Conservation (phyloP, 352 stramenopile species). For the Phytophthora pinifolia region DNA sequence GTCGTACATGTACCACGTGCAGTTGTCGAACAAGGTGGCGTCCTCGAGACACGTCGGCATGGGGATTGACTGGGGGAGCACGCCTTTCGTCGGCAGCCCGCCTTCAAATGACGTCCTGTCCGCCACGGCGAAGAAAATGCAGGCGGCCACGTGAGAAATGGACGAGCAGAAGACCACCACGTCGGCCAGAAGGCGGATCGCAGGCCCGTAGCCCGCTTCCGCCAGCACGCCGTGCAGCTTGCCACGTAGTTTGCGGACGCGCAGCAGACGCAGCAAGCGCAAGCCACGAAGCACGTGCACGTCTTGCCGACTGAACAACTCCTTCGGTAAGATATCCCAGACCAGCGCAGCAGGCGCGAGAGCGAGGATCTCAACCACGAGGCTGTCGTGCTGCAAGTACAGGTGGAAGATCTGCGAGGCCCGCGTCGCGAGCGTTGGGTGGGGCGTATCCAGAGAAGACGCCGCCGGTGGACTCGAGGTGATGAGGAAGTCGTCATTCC, state of each 20-base stretch:
- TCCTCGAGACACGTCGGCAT: slow-evolving; percentile 45
- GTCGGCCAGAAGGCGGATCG: slow-evolving; percentile 49
- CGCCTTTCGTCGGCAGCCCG: slow-evolving; percentile 39
- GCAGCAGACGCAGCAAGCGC: slow-evolving; percentile 49
- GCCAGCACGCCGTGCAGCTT: slow-evolving; percentile 48
- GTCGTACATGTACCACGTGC: slow-evolving; percentile 74
- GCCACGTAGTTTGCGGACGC: slow-evolving; percentile 39
- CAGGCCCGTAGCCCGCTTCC: slow-evolving; percentile 40
- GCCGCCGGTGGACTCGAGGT: background rate
- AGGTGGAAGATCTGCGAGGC: slow-evolving; percentile 28
- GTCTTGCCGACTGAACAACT: slow-evolving; percentile 28
- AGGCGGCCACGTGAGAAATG: slow-evolving; percentile 46
- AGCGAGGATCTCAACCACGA: slow-evolving; percentile 34
- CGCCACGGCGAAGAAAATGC: slow-evolving; percentile 57
- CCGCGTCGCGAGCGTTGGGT: slow-evolving; percentile 13
- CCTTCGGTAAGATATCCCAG: slow-evolving; percentile 65
- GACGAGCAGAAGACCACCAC: slow-evolving; percentile 46
- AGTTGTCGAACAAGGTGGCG: slow-evolving; percentile 55
- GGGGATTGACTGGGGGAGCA: slow-evolving; percentile 33
- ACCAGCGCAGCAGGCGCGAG: slow-evolving; percentile 41
- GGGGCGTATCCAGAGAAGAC: slow-evolving; percentile 6
- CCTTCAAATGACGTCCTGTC: slow-evolving; percentile 46
- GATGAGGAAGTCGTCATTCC: slow-evolving; percentile 15
- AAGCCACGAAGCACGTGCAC: slow-evolving; percentile 39
- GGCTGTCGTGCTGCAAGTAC: slow-evolving; percentile 46